These are phyloP conservation scores for Solanum bukasovii DNA, from an alignment of 257 asterid species.

Conservation along the genomic window DNA sequence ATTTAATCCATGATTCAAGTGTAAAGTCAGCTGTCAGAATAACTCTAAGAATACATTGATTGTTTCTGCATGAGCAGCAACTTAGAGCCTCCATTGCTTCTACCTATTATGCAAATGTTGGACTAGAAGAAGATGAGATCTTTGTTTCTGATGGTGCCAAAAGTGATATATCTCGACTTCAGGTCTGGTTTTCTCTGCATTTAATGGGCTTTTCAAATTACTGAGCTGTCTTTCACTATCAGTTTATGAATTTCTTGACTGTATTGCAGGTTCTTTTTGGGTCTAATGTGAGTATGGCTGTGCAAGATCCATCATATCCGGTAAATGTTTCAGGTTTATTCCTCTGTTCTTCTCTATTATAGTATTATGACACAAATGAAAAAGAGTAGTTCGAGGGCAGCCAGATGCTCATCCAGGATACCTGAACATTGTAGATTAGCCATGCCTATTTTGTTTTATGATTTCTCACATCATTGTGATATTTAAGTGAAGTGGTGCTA, in stretches of 20 bases:
- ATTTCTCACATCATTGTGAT: neutral
- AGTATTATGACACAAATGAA: neutral
- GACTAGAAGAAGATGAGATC: conserved; percentile 78
- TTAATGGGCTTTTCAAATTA: neutral
- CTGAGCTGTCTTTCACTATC: neutral
- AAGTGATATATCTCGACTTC: conserved; percentile 95
- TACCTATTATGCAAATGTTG: conserved; percentile 71
- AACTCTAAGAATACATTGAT: neutral
- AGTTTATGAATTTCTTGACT: neutral
- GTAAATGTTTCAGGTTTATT: conserved; percentile 25
- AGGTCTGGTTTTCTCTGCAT: conserved; percentile 34
- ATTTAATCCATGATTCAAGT: neutral
- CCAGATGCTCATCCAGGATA: neutral
- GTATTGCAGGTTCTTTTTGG: conserved; percentile 80
- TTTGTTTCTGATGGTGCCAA: conserved; percentile 98
- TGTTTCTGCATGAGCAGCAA: conserved; percentile 30
- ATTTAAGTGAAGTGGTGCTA: neutral
- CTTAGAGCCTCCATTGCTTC: conserved; percentile 87
- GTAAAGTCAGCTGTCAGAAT: neutral
- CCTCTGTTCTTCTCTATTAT: neutral
- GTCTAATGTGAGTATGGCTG: conserved; percentile 84
- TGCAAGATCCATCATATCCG: conserved; percentile 98
- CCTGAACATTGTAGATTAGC: neutral
- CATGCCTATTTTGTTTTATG: neutral
- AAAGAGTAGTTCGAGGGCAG: neutral